Conservation (phyloP, 2,329 filamentous ascomycete genomes). For the Lecanicillium sp. region DNA sequence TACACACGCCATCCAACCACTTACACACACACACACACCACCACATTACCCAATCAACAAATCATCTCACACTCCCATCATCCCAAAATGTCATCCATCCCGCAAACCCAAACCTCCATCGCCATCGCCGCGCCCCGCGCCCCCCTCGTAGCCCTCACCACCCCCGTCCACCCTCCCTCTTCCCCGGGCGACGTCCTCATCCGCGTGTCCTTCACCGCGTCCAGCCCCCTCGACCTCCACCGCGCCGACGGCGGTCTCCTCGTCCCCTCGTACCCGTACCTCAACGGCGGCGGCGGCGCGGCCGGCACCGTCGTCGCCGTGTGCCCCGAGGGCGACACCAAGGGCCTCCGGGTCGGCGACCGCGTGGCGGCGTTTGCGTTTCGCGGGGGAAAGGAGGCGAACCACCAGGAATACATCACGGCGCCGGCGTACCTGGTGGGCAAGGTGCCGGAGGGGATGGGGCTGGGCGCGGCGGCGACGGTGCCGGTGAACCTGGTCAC, state of each 20-base stretch:
- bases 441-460: slow-evolving; percentile 36
- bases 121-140: slow-evolving; percentile 47
- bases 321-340: slow-evolving; percentile 33
- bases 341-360: slow-evolving; percentile 45
- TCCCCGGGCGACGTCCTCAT: slow-evolving; percentile 44
- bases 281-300: slow-evolving; percentile 44
- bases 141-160: slow-evolving; percentile 50
- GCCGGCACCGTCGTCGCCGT: slow-evolving; percentile 48
- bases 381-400: slow-evolving; percentile 39
- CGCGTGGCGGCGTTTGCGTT: slow-evolving; percentile 51
- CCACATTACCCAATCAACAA: neutral
- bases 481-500: slow-evolving; percentile 54
- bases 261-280: slow-evolving; percentile 40
- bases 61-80: slow-evolving; percentile 11
- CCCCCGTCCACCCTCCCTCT: slow-evolving; percentile 26
- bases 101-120: slow-evolving; percentile 58
- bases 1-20: neutral
- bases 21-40: neutral
- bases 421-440: slow-evolving; percentile 43
- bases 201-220: slow-evolving; percentile 52
- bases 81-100: slow-evolving; percentile 36
- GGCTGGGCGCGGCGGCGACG: slow-evolving; percentile 42
- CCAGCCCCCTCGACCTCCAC: slow-evolving; percentile 56
- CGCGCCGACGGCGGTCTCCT: slow-evolving; percentile 54
- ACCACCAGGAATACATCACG: slow-evolving; percentile 51